Conservation (phyloP, 805 yeast genomes). For the Metschnikowia proteae region DNA sequence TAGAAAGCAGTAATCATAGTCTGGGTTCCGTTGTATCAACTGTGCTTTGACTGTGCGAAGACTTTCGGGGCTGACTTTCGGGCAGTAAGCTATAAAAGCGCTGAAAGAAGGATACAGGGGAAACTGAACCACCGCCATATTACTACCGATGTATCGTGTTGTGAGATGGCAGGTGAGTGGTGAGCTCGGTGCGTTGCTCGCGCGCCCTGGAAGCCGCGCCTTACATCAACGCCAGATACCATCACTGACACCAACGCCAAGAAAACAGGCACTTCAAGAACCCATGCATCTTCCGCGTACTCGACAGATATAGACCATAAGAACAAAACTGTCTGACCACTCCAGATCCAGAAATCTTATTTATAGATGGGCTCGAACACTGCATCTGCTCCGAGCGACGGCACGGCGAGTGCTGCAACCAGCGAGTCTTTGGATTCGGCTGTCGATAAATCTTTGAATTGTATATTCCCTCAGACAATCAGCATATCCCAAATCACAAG, state of each 20-base stretch:
- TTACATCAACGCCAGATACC: not conserved
- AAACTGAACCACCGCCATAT: conserved; percentile 17
- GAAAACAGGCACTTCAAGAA: not conserved
- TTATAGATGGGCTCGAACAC: not conserved
- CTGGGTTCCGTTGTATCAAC: conserved; percentile 42
- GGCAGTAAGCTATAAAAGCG: conserved; percentile 43
- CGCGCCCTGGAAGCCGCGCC: not conserved
- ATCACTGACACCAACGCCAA: not conserved
- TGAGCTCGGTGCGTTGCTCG: not conserved
- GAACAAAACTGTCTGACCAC: not conserved
- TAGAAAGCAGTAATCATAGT: conserved; percentile 61
- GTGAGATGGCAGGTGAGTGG: not conserved
- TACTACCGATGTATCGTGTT: not conserved
- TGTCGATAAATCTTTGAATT: not conserved
- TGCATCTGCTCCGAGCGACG: not conserved
- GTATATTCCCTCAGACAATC: not conserved
- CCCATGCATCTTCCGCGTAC: not conserved
- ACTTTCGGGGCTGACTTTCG: conserved; percentile 38
- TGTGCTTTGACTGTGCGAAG: conserved; percentile 41
- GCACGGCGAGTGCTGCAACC: not conserved
- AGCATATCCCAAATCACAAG: not conserved
- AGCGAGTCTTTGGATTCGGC: not conserved
- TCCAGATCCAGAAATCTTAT: not conserved
- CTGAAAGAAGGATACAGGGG: conserved; percentile 46
- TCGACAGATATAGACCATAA: not conserved